Conservation (phyloP, 129 eudicot genomes). For the Flaveria brownii region DNA sequence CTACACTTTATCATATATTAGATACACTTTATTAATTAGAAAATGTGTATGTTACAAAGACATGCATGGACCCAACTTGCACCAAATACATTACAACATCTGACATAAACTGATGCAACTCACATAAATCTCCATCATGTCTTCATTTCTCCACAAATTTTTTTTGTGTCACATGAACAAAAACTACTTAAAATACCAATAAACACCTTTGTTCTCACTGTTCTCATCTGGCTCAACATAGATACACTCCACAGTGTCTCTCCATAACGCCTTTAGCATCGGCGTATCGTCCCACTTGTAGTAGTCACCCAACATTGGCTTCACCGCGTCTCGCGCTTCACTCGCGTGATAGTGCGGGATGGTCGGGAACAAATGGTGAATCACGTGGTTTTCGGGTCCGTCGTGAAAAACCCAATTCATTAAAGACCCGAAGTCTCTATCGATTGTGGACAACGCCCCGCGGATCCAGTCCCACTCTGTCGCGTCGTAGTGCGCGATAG, state of each 20-base stretch:
- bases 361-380: slow-evolving; percentile 39
- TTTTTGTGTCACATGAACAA: neutral
- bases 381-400: slow-evolving; percentile 26
- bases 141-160: neutral
- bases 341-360: slow-evolving; percentile 36
- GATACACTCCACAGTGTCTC: slow-evolving; percentile 34
- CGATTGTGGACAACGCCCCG: slow-evolving; percentile 38
- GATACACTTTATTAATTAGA: slow-evolving; percentile 5
- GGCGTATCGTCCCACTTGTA: slow-evolving; percentile 36
- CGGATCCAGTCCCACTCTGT: slow-evolving; percentile 44
- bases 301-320: slow-evolving; percentile 35
- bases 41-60: slow-evolving; percentile 16
- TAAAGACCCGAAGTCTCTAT: slow-evolving; percentile 29
- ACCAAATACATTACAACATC: slow-evolving; percentile 18
- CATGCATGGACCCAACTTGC: slow-evolving; percentile 10
- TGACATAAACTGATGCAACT: neutral
- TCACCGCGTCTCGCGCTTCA: slow-evolving; percentile 33
- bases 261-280: slow-evolving; percentile 34
- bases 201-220: slow-evolving; percentile 27
- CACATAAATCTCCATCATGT: neutral
- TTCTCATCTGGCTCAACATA: slow-evolving; percentile 36
- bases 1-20: neutral
- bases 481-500: slow-evolving; percentile 31
- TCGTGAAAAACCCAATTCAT: slow-evolving; percentile 34
- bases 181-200: slow-evolving; percentile 28